Conservation (phyloP, 768 basidiomycete species). For the Coprinellus aureogranulatus region DNA sequence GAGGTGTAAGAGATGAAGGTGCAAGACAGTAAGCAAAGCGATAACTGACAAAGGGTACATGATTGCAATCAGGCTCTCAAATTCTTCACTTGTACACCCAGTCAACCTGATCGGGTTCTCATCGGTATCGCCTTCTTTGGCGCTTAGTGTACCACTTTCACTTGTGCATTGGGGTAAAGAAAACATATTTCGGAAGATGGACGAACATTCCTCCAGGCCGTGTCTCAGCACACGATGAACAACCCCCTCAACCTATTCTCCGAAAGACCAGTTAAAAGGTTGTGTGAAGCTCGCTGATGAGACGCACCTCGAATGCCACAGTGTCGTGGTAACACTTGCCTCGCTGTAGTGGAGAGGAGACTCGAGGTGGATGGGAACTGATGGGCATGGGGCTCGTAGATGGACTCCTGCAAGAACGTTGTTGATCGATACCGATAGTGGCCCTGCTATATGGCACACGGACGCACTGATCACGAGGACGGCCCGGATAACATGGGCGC, state of each 20-base stretch:
- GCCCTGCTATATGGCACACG: no score
- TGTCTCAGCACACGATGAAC: not conserved
- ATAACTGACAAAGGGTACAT: not conserved
- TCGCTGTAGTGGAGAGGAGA: no score
- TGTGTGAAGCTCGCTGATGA: not conserved
- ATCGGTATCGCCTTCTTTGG: not conserved
- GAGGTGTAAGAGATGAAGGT: not conserved
- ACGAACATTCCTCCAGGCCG: not conserved
- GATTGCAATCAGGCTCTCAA: conserved; percentile 1
- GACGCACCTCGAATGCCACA: not conserved
- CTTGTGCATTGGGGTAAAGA: not conserved
- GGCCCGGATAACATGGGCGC: no score
- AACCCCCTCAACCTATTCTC: not conserved
- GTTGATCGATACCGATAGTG: no score
- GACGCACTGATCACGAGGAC: no score
- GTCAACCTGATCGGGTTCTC: conserved; percentile 3
- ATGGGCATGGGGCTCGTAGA: no score
- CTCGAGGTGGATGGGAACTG: no score
- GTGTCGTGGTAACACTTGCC: not conserved
- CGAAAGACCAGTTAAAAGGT: not conserved
- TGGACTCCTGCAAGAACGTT: no score
- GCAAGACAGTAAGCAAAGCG: not conserved
- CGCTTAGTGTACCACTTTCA: no score
- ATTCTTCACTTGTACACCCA: not conserved
- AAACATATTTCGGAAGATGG: conserved; percentile 1